Conservation (phyloP, 768 basidiomycete genomes). For the Boletus edulis region DNA sequence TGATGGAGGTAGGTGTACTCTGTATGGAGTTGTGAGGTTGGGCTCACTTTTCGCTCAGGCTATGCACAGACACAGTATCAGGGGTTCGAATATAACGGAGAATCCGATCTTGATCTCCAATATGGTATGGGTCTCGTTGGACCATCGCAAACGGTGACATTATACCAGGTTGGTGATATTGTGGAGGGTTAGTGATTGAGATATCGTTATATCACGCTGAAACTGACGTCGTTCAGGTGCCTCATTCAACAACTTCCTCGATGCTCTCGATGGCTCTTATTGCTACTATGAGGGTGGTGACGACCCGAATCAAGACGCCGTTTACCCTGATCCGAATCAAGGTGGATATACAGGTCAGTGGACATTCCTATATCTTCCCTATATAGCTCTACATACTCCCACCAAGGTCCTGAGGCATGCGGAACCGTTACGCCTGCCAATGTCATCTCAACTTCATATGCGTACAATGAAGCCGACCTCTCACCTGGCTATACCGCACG, state of each 20-base stretch:
- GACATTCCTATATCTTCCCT: no score
- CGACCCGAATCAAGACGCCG: constrained; percentile 24
- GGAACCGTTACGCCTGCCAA: constrained; percentile 34
- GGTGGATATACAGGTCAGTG: constrained; percentile 23
- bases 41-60: constrained; percentile 17
- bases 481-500: constrained; percentile 36
- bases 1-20: constrained; percentile 31
- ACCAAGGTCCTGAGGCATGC: constrained; percentile 34
- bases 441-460: constrained; percentile 44
- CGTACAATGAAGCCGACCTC: constrained; percentile 35
- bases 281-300: constrained; percentile 37
- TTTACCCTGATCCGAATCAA: constrained; percentile 23
- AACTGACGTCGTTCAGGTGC: constrained; percentile 14
- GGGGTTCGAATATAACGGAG: constrained; percentile 8
- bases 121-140: constrained; percentile 11
- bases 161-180: constrained; percentile 33
- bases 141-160: constrained; percentile 24
- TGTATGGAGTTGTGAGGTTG: not conserved
- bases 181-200: no score
- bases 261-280: constrained; percentile 34
- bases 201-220: not conserved
- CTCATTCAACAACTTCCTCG: constrained; percentile 35
- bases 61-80: constrained; percentile 27
- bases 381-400: no score
- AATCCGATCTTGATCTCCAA: constrained; percentile 32